Evolutionary conservation across 179 eudicot genomes (phyloP).

Genomic region (Amaranthus tricolor): DNA sequence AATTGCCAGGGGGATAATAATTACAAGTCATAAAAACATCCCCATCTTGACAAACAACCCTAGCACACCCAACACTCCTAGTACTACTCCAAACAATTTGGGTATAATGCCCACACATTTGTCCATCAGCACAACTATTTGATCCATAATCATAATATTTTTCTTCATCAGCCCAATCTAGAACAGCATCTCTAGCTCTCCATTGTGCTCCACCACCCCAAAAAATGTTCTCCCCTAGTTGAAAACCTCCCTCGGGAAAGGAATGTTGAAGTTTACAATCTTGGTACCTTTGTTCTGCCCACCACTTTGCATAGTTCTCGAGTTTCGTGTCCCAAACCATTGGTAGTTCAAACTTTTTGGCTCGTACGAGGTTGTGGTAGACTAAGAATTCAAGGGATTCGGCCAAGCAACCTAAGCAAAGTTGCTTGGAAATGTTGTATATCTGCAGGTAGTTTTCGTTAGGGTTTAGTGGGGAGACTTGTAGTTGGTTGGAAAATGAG

Average conservation of each 20-base stretch:
- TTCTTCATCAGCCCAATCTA: conserved; percentile 70
- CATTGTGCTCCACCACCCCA: conserved; percentile 74
- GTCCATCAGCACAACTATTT: conserved; percentile 53
- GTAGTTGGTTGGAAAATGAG: conserved; percentile 2
- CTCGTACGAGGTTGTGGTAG: conserved; percentile 65
- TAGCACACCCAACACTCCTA: conserved; percentile 63
- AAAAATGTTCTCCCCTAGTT: conserved; percentile 70
- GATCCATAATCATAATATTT: conserved; percentile 57
- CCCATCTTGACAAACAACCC: conserved; percentile 70
- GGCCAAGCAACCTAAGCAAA: conserved; percentile 60
- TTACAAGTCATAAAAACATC: conserved; percentile 89
- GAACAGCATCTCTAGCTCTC: conserved; percentile 65
- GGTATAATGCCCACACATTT: conserved; percentile 82
- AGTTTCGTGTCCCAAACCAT: conserved; percentile 58
- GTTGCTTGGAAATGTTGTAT: conserved; percentile 54
- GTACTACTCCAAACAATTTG: conserved; percentile 81
- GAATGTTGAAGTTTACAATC: conserved; percentile 65
- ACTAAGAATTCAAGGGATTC: conserved; percentile 60
- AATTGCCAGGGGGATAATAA: conserved; percentile 72
- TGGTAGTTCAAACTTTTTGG: conserved; percentile 49
- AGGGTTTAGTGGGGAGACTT: conserved; percentile 26
- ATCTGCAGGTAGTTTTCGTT: conserved; percentile 43
- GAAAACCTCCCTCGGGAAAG: conserved; percentile 62
- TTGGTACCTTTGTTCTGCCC: conserved; percentile 57
- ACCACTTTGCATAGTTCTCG: conserved; percentile 67